phyloP scores from a whole-genome alignment of 192 early-diverging fungal genomes.

The Coemansia sp. region DNA sequence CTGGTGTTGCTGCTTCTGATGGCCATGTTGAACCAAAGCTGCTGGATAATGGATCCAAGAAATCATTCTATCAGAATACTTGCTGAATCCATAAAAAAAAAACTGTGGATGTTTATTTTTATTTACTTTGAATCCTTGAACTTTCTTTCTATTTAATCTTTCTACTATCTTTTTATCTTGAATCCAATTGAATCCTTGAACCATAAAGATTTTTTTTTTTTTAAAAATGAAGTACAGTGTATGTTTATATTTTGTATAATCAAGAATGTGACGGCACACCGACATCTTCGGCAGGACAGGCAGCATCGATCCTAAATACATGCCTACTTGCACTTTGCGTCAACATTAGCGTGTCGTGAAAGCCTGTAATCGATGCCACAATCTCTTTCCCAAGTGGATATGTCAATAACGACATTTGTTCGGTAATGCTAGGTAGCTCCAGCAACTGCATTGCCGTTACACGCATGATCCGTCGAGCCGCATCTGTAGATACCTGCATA shows the following conservation, averaged over 20 bases:
- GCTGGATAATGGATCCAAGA: conserved; percentile 7
- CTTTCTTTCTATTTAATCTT: not conserved
- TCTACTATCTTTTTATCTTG: not conserved
- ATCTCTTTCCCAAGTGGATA: conserved; percentile 19
- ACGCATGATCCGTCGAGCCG: conserved; percentile 17
- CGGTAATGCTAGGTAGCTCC: conserved; percentile 11
- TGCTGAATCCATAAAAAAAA: conserved; percentile 15
- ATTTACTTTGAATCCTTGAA: not conserved
- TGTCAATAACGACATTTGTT: conserved; percentile 18
- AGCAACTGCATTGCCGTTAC: conserved; percentile 29
- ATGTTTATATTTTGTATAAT: too few relatives aligned
- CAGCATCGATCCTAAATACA: conserved; percentile 27
- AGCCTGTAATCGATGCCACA: conserved; percentile 24
- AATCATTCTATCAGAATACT: conserved; percentile 31
- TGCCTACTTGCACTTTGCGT: too few relatives aligned
- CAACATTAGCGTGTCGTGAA: not conserved
- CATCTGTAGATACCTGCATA: conserved; percentile 3
- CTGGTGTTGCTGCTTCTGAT: too few relatives aligned
- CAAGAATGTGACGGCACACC: too few relatives aligned
- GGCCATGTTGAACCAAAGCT: too few relatives aligned
- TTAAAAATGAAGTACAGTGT: not conserved
- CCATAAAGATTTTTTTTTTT: not conserved
- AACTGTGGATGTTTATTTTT: too few relatives aligned
- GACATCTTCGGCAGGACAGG: conserved; percentile 16
- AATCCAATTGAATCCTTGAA: not conserved